Evolutionary conservation across 1,284 basidiomycete genomes (phyloP).

Genomic region (Fistulinella cinereoalba): DNA sequence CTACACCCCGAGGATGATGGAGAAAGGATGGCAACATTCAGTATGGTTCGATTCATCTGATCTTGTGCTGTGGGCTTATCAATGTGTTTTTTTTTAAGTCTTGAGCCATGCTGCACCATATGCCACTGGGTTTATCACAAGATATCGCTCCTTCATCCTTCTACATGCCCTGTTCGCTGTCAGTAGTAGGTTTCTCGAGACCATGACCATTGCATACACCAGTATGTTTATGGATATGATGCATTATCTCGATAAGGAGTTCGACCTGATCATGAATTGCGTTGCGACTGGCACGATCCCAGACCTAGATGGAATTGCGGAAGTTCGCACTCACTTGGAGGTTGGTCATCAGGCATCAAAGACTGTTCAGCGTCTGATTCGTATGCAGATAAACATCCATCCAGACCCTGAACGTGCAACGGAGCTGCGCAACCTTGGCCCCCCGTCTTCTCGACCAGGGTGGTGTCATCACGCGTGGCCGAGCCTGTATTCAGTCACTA

Average conservation of each 20-base stretch:
- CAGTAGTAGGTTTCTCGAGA: neutral
- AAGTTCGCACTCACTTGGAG: slow-evolving; percentile 5
- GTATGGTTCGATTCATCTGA: neutral
- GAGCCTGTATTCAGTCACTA: too few species aligned
- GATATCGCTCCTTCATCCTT: neutral
- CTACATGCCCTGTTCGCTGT: neutral
- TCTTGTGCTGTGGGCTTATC: neutral
- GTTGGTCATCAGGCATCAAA: too few species aligned
- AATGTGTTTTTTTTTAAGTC: neutral
- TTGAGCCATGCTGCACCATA: neutral
- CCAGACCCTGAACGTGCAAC: slow-evolving; percentile 20
- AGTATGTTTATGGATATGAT: slow-evolving; percentile 9
- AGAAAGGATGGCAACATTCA: neutral
- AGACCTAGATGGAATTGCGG: slow-evolving; percentile 6
- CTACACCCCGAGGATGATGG: neutral
- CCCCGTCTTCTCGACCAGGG: too few species aligned
- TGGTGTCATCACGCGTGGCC: too few species aligned
- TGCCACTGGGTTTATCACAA: neutral
- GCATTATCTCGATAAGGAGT: slow-evolving; percentile 12
- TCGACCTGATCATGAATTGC: slow-evolving; percentile 6
- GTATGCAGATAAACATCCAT: slow-evolving; percentile 7
- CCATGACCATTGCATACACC: slow-evolving; percentile 2
- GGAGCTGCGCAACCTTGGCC: slow-evolving; percentile 3
- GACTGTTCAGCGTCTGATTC: too few species aligned
- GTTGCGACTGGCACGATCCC: slow-evolving; percentile 9